Conservation (phyloP, 371 early-diverging fungal species). For the Racocetra persica region DNA sequence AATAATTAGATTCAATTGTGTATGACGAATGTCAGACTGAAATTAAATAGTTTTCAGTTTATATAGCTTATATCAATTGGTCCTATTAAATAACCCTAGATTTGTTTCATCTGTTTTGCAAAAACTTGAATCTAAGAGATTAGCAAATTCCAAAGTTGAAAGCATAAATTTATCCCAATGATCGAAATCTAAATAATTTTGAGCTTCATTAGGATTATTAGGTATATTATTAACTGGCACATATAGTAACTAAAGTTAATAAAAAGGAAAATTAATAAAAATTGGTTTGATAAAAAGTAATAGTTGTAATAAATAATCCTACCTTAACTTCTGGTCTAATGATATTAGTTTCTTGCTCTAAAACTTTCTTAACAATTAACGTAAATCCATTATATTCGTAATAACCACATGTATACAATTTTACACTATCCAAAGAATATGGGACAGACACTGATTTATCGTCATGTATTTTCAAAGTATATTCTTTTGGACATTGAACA, state of each 20-base stretch:
- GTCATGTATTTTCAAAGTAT: not conserved
- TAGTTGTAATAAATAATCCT: not conserved
- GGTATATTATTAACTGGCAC: not conserved
- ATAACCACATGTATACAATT: not conserved
- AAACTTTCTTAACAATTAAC: not conserved
- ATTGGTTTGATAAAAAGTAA: not conserved
- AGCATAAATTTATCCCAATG: not conserved
- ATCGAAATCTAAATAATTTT: not conserved
- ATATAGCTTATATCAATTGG: too few species aligned
- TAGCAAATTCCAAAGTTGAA: not conserved
- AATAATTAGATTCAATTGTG: too few species aligned
- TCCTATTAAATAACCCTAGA: too few species aligned
- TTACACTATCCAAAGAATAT: constrained; percentile 17
- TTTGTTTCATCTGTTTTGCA: too few species aligned
- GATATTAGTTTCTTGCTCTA: constrained; percentile 9
- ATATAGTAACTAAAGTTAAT: not conserved
- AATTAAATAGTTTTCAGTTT: too few species aligned
- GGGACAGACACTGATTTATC: not conserved
- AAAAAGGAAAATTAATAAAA: not conserved
- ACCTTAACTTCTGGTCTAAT: constrained; percentile 24
- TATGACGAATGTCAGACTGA: too few species aligned
- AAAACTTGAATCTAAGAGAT: not conserved
- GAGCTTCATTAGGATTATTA: not conserved
- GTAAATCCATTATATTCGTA: constrained; percentile 36
- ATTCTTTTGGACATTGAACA: constrained; percentile 22